phyloP scores from a whole-genome alignment of 129 eudicot species.

The Kitagawia praeruptora region DNA sequence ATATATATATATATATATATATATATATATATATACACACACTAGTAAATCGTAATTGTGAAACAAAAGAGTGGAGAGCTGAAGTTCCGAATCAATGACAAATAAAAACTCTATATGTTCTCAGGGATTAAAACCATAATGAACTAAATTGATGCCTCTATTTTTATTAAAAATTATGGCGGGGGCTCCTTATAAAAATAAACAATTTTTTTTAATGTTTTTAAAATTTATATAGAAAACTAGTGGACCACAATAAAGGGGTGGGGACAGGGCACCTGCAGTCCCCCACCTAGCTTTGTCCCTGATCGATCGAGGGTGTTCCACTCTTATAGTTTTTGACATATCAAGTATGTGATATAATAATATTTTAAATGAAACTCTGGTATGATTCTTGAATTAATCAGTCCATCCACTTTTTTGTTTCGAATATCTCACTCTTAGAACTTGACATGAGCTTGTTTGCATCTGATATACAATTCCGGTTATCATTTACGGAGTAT shows the following conservation, averaged over 20 bases:
- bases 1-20: too few relatives aligned
- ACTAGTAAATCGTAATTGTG: too few relatives aligned
- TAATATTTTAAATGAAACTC: neutral
- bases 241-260: neutral
- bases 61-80: too few relatives aligned
- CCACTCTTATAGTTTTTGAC: neutral
- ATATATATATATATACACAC: too few relatives aligned
- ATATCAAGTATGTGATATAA: neutral
- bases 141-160: too few relatives aligned
- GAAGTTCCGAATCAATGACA: too few relatives aligned
- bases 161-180: neutral
- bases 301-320: neutral
- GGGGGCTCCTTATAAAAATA: too few relatives aligned
- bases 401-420: neutral
- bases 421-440: neutral
- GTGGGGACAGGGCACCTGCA: neutral
- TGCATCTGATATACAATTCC: neutral
- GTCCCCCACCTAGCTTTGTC: too few relatives aligned
- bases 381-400: neutral
- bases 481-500: neutral
- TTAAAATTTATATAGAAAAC: too few relatives aligned
- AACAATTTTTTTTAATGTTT: too few relatives aligned
- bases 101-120: too few relatives aligned
- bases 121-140: too few relatives aligned
- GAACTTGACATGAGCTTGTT: neutral